Evolutionary conservation across 495 filamentous ascomycete species (phyloP).

Genomic region (Xylaria scruposa): DNA sequence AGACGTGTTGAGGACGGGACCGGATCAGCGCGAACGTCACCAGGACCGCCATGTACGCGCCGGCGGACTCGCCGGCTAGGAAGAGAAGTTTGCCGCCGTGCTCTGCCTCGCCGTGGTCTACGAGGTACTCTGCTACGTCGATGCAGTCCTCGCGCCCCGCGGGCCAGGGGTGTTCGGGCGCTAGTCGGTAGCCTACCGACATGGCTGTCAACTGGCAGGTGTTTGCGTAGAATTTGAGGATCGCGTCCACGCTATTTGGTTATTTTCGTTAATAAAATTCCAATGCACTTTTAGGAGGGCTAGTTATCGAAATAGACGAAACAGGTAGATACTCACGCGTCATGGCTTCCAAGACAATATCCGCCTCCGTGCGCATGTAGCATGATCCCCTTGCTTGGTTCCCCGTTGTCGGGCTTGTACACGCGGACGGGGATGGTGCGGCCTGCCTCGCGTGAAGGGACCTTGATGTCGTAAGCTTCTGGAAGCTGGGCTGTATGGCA

Average conservation of each 20-base stretch:
- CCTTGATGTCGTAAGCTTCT: conserved; percentile 40
- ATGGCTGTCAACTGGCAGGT: conserved; percentile 32
- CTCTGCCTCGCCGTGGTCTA: background rate
- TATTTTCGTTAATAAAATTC: no score
- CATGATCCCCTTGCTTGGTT: conserved; percentile 48
- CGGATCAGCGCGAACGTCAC: background rate
- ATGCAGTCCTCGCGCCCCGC: conserved; percentile 58
- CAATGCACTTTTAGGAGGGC: no score
- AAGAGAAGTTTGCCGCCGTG: background rate
- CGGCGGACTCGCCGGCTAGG: conserved; percentile 3
- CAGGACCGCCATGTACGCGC: background rate
- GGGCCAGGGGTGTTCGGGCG: conserved; percentile 65
- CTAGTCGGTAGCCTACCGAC: conserved; percentile 65
- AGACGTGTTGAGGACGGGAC: background rate
- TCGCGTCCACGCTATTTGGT: no score
- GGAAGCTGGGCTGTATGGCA: background rate
- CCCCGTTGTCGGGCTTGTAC: conserved; percentile 38
- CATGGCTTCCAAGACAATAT: conserved; percentile 48
- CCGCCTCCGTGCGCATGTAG: conserved; percentile 65
- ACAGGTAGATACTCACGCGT: no score
- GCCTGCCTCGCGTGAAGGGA: conserved; percentile 58
- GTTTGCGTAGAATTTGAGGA: conserved; percentile 49
- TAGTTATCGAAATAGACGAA: no score
- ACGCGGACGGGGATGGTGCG: conserved; percentile 57
- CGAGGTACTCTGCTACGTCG: background rate